A percentile compares a stretch with the other conserved stretches of the same genome.
These are phyloP conservation scores for Melastoma malabathricum DNA, from an alignment of 345 rosid species.

Conservation along the genomic window DNA sequence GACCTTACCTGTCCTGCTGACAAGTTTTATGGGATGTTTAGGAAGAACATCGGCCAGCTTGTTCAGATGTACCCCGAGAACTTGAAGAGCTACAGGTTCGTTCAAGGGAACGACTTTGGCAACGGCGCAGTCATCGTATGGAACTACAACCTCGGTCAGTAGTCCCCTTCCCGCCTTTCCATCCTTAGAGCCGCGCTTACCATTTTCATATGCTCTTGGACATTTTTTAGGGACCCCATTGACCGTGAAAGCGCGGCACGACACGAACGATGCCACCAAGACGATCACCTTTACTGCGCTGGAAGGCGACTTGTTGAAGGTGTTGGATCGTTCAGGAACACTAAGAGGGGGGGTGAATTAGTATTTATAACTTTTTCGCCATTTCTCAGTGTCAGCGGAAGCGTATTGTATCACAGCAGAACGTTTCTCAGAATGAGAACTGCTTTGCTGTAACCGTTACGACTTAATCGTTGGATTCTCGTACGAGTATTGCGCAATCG, in stretches of 20 bases:
- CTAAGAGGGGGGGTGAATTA: too few relatives aligned
- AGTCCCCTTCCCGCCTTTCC: not conserved
- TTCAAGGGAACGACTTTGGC: constrained; percentile 1
- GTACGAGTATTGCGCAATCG: too few relatives aligned
- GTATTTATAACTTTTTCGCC: too few relatives aligned
- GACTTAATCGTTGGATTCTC: too few relatives aligned
- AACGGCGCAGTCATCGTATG: not conserved
- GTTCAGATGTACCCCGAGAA: not conserved
- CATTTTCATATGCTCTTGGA: not conserved
- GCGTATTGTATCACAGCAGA: too few relatives aligned
- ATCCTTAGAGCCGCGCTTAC: not conserved
- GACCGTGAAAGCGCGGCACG: not conserved
- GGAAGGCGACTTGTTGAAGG: constrained; percentile 7
- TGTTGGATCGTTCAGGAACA: too few relatives aligned
- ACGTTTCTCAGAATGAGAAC: too few relatives aligned
- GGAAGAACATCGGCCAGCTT: not conserved
- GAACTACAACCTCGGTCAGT: not conserved
- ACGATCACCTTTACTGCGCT: not conserved
- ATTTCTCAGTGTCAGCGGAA: too few relatives aligned
- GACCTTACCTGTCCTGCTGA: not conserved
- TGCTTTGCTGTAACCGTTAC: too few relatives aligned
- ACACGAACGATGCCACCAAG: constrained; percentile 4
- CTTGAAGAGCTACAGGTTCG: constrained; percentile 1
- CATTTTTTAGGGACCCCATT: not conserved
- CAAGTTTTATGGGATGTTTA: not conserved